Evolutionary conservation across 345 rosid species (phyloP).

Genomic region (Ailanthus altissimus): DNA sequence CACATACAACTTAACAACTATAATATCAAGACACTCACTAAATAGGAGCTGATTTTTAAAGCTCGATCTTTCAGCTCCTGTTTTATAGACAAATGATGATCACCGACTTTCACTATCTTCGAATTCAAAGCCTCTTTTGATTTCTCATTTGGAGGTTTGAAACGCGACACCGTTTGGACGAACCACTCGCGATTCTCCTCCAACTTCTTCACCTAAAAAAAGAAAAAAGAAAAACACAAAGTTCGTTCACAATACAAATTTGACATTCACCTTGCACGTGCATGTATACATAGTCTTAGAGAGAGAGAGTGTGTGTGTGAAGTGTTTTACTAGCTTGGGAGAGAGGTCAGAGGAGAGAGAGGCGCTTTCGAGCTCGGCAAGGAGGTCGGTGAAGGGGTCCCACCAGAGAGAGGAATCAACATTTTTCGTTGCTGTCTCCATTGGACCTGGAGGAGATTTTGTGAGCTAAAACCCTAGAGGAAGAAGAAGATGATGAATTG

Average conservation of each 20-base stretch:
- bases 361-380: constrained; percentile 63
- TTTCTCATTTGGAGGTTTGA: constrained; percentile 58
- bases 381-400: constrained; percentile 69
- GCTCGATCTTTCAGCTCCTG: constrained; percentile 69
- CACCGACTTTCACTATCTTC: constrained; percentile 50
- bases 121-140: constrained; percentile 82
- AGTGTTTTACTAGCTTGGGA: constrained; percentile 43
- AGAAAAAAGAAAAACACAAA: neutral
- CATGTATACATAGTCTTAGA: neutral
- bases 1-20: neutral
- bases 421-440: constrained; percentile 57
- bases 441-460: constrained; percentile 3
- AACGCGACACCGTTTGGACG: constrained; percentile 53
- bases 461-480: constrained; percentile 48
- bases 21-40: constrained; percentile 45
- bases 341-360: constrained; percentile 61
- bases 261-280: no score
- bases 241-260: neutral
- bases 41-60: constrained; percentile 58
- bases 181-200: constrained; percentile 74
- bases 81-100: constrained; percentile 53
- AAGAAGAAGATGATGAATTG: neutral
- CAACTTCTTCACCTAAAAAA: constrained; percentile 67
- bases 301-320: neutral
- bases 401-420: constrained; percentile 81